Evolutionary conservation across 2,329 filamentous ascomycete genomes (phyloP), one percentile per base, ranked within the genome.

Genomic region (Hymenotorrendiella dingleyae): DNA sequence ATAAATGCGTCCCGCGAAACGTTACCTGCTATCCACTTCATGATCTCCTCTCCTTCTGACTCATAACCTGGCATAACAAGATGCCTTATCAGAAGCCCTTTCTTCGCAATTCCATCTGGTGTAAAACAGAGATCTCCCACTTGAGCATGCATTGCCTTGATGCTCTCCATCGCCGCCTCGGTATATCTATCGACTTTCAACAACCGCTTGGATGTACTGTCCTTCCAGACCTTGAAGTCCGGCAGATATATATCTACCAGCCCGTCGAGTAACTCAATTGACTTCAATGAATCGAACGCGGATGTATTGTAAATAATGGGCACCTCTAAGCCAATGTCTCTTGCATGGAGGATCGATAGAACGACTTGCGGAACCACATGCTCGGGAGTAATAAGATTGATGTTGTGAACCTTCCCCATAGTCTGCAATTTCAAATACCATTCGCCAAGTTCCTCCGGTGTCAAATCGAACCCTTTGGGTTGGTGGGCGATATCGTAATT

Each of bases 301-400:
- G 83, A 89, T 0, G 86, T 90, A 58, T 94, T 94, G 70, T 94
- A 93, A 24, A 94, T 73, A 53, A 94, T 82, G 2, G 86, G 86
- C 9, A 91, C 57, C 4, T 67, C 73, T 8, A 93, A 65, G 0
- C 86, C 86, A 26, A 82, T 67, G 20, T 86, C 79, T 35, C 76
- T 73, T 0, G 86, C 86, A 48, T 84, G 74, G 19, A 94, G 68
- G 53, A 93, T 86, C 11, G 81, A 82, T 23, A 93, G 67, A 1
- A 78, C 85, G 8, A 93, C 84, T 60, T 93, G 87, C 0, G 87
- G 86, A 4, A 89, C 86, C 14, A 94, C 84, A 61, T 94, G 88
- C 60, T 94, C 87, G 0, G 87, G 86, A 0, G 86, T 94, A 45
- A 94, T 76, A 17, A 91, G 76, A 62, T 94, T 93, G 70, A 94